Conservation (phyloP, 2,329 filamentous ascomycete genomes). For the Ceratocystis lukuohia region DNA sequence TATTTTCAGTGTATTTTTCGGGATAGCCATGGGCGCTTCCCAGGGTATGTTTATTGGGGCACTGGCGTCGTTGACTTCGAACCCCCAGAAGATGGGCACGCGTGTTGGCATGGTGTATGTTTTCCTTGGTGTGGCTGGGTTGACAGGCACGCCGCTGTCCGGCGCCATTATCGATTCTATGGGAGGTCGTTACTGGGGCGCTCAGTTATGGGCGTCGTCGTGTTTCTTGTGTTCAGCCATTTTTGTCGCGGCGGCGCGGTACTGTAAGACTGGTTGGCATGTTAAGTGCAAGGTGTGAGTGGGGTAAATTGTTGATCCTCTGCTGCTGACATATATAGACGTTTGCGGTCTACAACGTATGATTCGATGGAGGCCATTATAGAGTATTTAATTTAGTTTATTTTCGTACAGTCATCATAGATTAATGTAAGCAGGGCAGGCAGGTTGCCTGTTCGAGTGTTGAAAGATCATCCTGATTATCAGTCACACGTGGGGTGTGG, state of each 20-base stretch:
- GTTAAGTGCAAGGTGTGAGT: constrained; percentile 26
- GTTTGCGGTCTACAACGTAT: too few relatives aligned
- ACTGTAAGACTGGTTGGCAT: constrained; percentile 28
- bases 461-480: background rate
- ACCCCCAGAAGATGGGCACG: constrained; percentile 34
- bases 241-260: constrained; percentile 25
- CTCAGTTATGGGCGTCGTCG: constrained; percentile 35
- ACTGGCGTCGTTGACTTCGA: constrained; percentile 31
- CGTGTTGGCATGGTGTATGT: constrained; percentile 36
- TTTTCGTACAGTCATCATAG: background rate
- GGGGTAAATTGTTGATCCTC: background rate
- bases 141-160: constrained; percentile 34
- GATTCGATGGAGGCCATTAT: background rate
- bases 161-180: constrained; percentile 33
- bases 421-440: background rate
- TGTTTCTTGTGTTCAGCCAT: constrained; percentile 29
- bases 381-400: background rate
- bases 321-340: background rate
- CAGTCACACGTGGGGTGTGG: background rate
- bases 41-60: constrained; percentile 32
- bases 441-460: background rate
- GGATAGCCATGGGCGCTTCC: constrained; percentile 32
- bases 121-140: constrained; percentile 30
- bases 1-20: constrained; percentile 33
- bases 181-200: constrained; percentile 30